Conservation (phyloP, 805 yeast species). For the Metschnikowia cerradonensis region DNA sequence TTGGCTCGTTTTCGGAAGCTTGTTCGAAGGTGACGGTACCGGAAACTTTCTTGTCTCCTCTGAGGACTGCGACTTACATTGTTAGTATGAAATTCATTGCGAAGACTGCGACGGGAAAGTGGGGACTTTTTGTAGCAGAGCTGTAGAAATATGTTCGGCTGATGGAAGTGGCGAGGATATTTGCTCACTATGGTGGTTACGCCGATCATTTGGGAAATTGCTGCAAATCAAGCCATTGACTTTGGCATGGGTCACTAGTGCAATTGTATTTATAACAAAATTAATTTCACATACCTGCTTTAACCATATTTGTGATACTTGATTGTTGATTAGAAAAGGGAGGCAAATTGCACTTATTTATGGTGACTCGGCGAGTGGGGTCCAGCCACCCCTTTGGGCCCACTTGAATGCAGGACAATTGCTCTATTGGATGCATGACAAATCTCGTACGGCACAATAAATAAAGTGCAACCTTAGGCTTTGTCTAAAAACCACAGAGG, state of each 20-base stretch:
- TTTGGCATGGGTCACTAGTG: not conserved
- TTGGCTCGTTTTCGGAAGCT: constrained; percentile 70
- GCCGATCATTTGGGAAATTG: not conserved
- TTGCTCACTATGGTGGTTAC: constrained; percentile 17
- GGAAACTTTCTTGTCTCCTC: constrained; percentile 88
- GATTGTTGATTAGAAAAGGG: not conserved
- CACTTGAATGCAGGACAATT: constrained; percentile 2
- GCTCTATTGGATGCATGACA: constrained; percentile 3
- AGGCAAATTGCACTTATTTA: constrained; percentile 1
- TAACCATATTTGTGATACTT: constrained; percentile 44
- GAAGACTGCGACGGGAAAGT: not conserved
- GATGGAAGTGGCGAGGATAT: constrained; percentile 7
- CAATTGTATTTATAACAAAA: not conserved
- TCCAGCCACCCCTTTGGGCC: not conserved
- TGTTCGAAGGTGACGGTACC: constrained; percentile 91
- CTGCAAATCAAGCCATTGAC: constrained; percentile 1
- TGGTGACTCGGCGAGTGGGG: constrained; percentile 5
- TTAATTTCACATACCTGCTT: constrained; percentile 51
- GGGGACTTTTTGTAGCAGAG: not conserved
- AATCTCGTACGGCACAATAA: not conserved
- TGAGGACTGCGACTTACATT: constrained; percentile 78
- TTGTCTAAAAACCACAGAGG: not conserved
- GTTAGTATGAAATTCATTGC: constrained; percentile 12
- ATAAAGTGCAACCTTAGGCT: not conserved
- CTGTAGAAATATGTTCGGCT: not conserved